Evolutionary conservation across 108 stramenopile species (phyloP), one percentile per base, ranked within the genome.

Genomic region (Pinguiococcus pyrenoidosus): DNA sequence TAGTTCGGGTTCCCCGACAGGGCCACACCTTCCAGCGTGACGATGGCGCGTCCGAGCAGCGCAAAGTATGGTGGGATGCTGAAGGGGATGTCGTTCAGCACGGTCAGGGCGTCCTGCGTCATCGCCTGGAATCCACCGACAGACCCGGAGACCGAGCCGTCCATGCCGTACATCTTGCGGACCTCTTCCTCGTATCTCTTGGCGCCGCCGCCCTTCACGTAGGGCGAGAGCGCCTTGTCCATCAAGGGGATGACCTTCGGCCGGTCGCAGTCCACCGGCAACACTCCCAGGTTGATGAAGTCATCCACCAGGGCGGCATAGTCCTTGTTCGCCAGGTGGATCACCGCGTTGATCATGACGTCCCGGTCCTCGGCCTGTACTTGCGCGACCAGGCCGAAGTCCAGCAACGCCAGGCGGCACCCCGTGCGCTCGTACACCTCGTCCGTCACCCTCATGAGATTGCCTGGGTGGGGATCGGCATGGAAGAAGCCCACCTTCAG

Each of bases 141-240:
- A 2, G 61, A 61, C 30, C 75, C 69, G 39, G 78, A 39, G 12
- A 59, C 63, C 10, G 65, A 70, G 21, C 76, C 78, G 45, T 87
- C 78, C 77, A 87, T 83, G 20, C 82, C 82, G 44, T 87, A 87
- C 21, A 79, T 46, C 20, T 72, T 76, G 51, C 66, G 69, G 6
- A 87, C 51, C 37, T 84, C 81, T 39, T 73, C 68, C 56, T 87
- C 83, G 51, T 84, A 87, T 40, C 79, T 80, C 51, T 87, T 83
- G 14, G 85, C 83, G 20, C 85, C 85, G 9, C 85, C 85, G 21
- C 85, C 85, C 54, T 80, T 82, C 29, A 87, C 80, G 50, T 87
- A 87, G 0, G 85, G 85, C 23, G 73, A 77, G 35, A 87, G 51
- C 2, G 85, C 85, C 54, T 87, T 87, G 69, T 87, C 85, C 87